Evolutionary conservation across 75 land plant species (phyloP).

Genomic region (Selaginella tamariscina): DNA sequence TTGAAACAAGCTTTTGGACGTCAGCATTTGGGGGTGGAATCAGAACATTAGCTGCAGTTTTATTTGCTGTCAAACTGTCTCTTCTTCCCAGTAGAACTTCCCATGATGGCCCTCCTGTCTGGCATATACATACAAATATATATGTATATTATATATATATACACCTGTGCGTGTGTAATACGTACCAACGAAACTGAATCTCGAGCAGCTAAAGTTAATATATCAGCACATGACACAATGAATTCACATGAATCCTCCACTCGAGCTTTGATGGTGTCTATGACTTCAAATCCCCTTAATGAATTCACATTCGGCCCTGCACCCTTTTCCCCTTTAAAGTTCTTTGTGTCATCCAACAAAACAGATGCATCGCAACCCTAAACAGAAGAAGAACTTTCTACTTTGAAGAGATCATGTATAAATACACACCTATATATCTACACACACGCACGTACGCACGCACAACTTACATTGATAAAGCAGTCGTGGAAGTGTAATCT

Average conservation of each 20-base stretch:
- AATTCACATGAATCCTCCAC: not conserved
- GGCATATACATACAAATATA: too few relatives aligned
- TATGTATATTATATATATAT: too few relatives aligned
- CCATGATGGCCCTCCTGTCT: conserved; percentile 14
- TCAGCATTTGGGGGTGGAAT: not conserved
- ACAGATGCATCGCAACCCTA: conserved; percentile 10
- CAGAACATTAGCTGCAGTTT: not conserved
- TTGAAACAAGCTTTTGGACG: not conserved
- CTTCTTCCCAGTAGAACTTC: not conserved
- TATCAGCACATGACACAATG: conserved; percentile 9
- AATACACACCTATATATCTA: too few relatives aligned
- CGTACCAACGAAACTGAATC: conserved; percentile 2
- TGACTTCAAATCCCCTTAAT: not conserved
- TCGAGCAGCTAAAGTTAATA: conserved; percentile 1
- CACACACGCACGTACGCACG: too few relatives aligned
- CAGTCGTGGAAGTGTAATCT: not conserved
- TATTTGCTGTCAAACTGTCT: not conserved
- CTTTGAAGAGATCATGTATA: too few relatives aligned
- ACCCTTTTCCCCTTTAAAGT: not conserved
- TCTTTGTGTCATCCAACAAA: conserved; percentile 6
- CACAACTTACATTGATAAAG: not conserved
- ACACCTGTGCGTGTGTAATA: too few relatives aligned
- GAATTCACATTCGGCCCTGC: conserved; percentile 1
- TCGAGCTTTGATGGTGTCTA: conserved; percentile 7
- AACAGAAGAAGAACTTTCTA: conserved; percentile 30